Base-by-base conservation (phyloP, 1,284 basidiomycete species). In the Ustilago xerochloae region DNA sequence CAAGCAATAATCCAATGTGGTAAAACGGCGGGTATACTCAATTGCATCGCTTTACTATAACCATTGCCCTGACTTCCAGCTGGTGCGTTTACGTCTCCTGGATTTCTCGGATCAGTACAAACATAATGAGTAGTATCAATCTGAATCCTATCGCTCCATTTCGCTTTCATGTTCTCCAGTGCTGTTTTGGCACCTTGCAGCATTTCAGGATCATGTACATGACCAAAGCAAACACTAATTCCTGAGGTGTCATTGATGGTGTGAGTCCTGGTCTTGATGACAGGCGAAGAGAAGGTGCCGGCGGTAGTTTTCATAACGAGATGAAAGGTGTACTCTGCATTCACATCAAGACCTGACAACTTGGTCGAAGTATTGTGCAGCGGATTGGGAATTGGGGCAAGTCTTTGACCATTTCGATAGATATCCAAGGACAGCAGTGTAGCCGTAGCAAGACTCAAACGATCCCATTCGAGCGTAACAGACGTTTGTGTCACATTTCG, bases 111-210 rank as follows among this genome's bases (percentile, higher is more conserved):
- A 41, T 77, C 67, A 12, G 80, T 76, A 58, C 80, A 81, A 18
- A 84, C 54, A 33, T 78, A 77, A 51, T 84, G 82, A 12, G 82
- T 83, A 1, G 82, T 84, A 24, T 84, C 82, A 43, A 98, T 94
- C 86, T 95, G 93, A 26, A 99, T 94, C 77, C 90, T 91, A 73
- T 95, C 92, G 75, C 91, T 92, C 90, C 91, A 93, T 26, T 71
- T 70, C 3, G 78, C 81, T 32, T 77, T 73, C 72, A 84, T 73
- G 26, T 60, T 52, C 32, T 48, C 43, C 26, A 84, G 52, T 6
- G 76, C 71, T 20, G 65, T 47, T 43, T 78, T 75, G 30, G 78
- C 70, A 9, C 69, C 76, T 35, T 79, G 65, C 10, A 77, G 68
- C 47, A 74, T 64, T 26, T 58, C 56, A 9, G 54, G 24, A 15